Base-by-base conservation (phyloP, 1,284 basidiomycete genomes). In the Lignosus rhinocerotis region DNA sequence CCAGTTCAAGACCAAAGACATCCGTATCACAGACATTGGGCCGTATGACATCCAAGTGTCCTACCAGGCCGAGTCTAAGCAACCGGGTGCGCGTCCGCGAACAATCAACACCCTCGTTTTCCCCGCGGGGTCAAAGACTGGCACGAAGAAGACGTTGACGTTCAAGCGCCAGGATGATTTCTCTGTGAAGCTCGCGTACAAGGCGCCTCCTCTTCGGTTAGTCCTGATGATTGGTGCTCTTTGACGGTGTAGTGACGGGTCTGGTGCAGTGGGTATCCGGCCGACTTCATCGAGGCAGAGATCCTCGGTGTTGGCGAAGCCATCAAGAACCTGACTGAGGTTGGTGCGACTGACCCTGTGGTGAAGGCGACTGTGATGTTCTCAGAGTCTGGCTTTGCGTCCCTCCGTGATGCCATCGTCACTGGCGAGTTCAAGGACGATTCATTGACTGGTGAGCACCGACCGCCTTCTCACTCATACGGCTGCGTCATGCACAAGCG, bases 1-100 rank as follows among this genome's bases (percentile, higher is more conserved):
- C 41, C 93, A 94, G 71, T 98, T 98, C 84, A 93, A 93, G 78
- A 98, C 96, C 61, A 99, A 99, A 78, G 88, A 91, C 64, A 92
- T 98, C 72, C 90, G 92, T 58, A 82, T 98, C 31, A 75, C 81
- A 17, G 96, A 98, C 70, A 80, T 91, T 60, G 76, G 75, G 19
- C 76, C 81, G 3, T 86, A 90, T 67, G 90, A 93, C 64, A 79
- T 95, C 56, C 87, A 92, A 67, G 83, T 86, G 4, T 85, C 90
- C 2, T 94, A 94, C 70, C 80, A 83, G 32, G 83, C 89, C 31
- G 85, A 90, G 54, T 62, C 79, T 6, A 79, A 84, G 49, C 74
- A 78, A 6, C 69, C 80, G 3, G 68, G 70, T 39, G 63, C 73
- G n/a, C 80, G 81, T 41, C 81, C 87, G 0, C 81, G 90, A 44